Base-by-base conservation (phyloP, 78 protist species). In the Goniomonas avonlea region DNA sequence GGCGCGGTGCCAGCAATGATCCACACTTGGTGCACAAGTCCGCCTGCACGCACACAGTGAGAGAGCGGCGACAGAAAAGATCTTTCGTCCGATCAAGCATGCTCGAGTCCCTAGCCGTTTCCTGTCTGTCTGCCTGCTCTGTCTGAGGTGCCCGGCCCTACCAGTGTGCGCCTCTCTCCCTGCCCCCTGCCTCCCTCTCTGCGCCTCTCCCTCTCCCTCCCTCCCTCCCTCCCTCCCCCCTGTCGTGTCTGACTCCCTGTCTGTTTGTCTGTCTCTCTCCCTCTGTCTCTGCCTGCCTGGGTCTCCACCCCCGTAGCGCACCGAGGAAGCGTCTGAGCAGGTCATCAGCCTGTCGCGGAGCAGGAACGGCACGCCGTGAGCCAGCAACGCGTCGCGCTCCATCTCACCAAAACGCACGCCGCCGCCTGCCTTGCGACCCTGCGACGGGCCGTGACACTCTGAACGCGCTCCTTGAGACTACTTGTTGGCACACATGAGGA, bases 321-420 rank as follows among this genome's bases (percentile, higher is more conserved):
- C 80, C 32, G 29, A 17, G 20, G 50, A 39, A 7, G 31, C 32
- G 65, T 95, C 99, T 0, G 96, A 90, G 71, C 90, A 73, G 77
- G 89, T 83, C 82, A 91, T 11, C 66, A 94, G 76, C 31, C 99
- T 92, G 79, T 95, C 99, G 25, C 50, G 25, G 13, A 45, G 25
- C 38, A 94, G 70, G 70, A 75, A 88, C 5, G 97, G 45, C 13
- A 85, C 50, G 53, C 99, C 99, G 83, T 98, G 99, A 8, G 96
- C 93, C 5, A 96, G 55, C 45, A 98, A 59, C 5, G 96, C 80
- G 39, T 98, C 99, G 34, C 99, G 95, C 82, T 98, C 99, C 99
- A 98, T 98, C 81, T 98, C 99, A 23, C 99, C 99, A 9, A 97
- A 91, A n/a, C 99, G 98, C 37, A 98, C 91, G 45, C 99, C 97